Evolutionary conservation across 169 alveolate genomes (phyloP).

Genomic region (Ichthyophthirius multifiliis): DNA sequence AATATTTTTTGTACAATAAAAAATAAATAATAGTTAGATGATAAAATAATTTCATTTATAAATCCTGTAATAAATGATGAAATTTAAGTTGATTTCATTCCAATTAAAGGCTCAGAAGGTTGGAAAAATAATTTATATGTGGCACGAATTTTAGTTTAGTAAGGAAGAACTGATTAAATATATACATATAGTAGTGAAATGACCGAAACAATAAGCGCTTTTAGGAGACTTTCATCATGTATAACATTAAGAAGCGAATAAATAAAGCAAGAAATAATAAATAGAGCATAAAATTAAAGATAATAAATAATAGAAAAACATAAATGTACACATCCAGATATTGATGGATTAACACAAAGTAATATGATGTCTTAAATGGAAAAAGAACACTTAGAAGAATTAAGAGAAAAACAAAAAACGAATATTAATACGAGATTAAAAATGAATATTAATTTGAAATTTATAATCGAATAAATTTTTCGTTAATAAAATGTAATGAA

Average conservation of each 20-base stretch:
- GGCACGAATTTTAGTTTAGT: background rate
- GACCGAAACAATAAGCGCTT: background rate
- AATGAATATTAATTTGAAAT: too few species aligned
- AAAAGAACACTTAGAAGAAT: too few species aligned
- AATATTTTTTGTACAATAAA: background rate
- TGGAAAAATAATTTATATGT: conserved; percentile 3
- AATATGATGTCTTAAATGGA: too few species aligned
- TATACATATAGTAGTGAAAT: background rate
- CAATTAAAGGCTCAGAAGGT: background rate
- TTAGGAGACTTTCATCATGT: background rate
- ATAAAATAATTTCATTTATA: background rate
- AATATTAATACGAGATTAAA: too few species aligned
- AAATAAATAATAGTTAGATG: background rate
- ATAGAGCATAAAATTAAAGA: too few species aligned
- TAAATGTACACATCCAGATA: too few species aligned
- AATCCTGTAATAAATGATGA: background rate
- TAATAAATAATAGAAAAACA: too few species aligned
- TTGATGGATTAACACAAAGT: too few species aligned
- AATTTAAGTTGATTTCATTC: background rate
- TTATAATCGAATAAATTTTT: too few species aligned
- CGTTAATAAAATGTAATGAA: too few species aligned
- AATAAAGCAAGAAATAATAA: background rate
- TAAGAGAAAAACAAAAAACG: too few species aligned
- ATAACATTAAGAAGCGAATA: background rate
- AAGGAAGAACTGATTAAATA: background rate